phyloP scores from a whole-genome alignment of 2,329 filamentous ascomycete genomes.

The Dactylonectria estremocensis region DNA sequence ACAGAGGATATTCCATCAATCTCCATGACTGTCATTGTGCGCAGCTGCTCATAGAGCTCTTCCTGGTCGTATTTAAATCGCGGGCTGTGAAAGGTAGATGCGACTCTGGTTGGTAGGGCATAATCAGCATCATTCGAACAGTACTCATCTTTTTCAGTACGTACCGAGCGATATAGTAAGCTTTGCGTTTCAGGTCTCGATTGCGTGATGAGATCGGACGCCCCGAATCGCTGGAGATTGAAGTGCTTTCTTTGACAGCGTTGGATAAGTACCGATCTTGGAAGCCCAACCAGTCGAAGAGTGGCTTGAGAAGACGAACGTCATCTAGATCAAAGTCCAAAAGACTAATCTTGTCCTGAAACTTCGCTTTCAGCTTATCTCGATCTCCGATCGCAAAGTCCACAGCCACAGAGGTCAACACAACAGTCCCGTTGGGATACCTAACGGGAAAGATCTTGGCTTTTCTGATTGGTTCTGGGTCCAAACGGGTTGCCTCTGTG shows the following conservation, averaged over 20 bases:
- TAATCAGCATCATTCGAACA: conserved; percentile 6
- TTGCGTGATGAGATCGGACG: conserved; percentile 10
- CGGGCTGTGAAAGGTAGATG: conserved; percentile 36
- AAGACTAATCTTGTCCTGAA: conserved; percentile 22
- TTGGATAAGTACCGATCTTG: conserved; percentile 30
- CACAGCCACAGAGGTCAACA: conserved; percentile 13
- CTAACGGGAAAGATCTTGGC: conserved; percentile 35
- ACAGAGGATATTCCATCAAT: conserved; percentile 28
- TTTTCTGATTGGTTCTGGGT: conserved; percentile 30
- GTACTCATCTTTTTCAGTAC: conserved; percentile 2
- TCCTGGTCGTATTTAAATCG: not conserved
- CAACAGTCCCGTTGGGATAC: conserved; percentile 15
- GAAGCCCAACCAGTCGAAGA: conserved; percentile 30
- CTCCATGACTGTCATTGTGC: conserved; percentile 30
- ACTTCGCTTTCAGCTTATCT: conserved; percentile 15
- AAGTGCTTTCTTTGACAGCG: conserved; percentile 26
- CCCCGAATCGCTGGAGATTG: not conserved
- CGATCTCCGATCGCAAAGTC: conserved; percentile 39
- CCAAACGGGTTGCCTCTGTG: not conserved
- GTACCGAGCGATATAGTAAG: conserved; percentile 35
- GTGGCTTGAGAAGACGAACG: conserved; percentile 24
- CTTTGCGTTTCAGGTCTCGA: conserved; percentile 32
- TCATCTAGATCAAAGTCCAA: conserved; percentile 39
- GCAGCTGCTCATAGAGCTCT: conserved; percentile 15
- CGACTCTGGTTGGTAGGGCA: conserved; percentile 22